Conservation (phyloP, 176 grass and related monocot genomes). For the Hsuehochloa calcarea region DNA sequence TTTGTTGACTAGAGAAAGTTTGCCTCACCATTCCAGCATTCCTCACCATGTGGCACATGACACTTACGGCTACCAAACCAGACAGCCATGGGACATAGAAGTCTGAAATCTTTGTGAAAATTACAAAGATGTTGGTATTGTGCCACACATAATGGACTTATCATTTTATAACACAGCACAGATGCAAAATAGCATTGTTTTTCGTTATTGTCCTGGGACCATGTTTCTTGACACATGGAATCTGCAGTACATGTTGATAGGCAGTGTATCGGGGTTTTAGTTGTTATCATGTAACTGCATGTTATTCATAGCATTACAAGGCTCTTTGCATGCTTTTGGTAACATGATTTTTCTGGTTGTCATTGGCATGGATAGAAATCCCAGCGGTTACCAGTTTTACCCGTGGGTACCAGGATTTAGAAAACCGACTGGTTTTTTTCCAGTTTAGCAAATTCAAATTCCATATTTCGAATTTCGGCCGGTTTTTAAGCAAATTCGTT, state of each 20-base stretch:
- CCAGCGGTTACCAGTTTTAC: too few relatives aligned
- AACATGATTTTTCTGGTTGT: background rate
- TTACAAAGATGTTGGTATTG: background rate
- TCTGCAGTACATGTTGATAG: background rate
- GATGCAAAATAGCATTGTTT: background rate
- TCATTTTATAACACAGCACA: background rate
- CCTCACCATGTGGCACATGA: background rate
- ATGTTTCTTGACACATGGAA: background rate
- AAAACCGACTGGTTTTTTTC: too few relatives aligned
- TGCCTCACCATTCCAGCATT: background rate
- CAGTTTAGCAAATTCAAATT: too few relatives aligned
- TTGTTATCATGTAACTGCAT: constrained; percentile 2
- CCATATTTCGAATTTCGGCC: too few relatives aligned
- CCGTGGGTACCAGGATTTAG: too few relatives aligned
- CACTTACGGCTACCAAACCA: background rate
- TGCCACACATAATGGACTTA: background rate
- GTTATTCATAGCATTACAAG: background rate
- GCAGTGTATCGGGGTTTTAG: background rate
- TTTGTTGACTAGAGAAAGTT: background rate
- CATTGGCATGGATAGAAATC: too few relatives aligned
- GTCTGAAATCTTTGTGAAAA: background rate
- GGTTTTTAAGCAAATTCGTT: too few relatives aligned
- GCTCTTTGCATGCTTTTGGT: background rate
- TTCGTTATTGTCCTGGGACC: background rate
- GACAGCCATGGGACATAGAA: background rate